Conservation (phyloP, 768 basidiomycete genomes). For the Amyloporia xantha region DNA sequence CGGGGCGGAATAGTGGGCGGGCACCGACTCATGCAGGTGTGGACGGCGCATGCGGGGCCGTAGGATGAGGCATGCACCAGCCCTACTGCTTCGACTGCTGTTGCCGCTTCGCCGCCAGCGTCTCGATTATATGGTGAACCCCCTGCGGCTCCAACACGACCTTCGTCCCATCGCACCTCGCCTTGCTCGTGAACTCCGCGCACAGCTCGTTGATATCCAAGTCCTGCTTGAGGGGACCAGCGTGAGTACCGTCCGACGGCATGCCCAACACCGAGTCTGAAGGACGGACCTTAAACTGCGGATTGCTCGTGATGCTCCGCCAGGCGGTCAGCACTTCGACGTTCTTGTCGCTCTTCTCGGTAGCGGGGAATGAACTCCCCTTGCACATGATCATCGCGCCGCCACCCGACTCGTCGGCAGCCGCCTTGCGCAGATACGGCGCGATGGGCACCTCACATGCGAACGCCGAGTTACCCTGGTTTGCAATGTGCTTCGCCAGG, state of each 20-base stretch:
- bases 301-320: constrained; percentile 68
- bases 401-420: constrained; percentile 31
- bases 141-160: constrained; percentile 60
- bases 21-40: neutral
- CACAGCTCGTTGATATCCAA: constrained; percentile 76
- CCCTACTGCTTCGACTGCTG: constrained; percentile 14
- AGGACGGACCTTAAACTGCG: constrained; percentile 62
- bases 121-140: constrained; percentile 38
- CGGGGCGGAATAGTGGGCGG: no score
- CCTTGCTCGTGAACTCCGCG: constrained; percentile 73
- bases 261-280: neutral
- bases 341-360: constrained; percentile 63
- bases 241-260: constrained; percentile 2
- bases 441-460: constrained; percentile 23
- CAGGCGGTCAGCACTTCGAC: constrained; percentile 76
- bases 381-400: constrained; percentile 56
- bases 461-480: constrained; percentile 59
- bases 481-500: constrained; percentile 41
- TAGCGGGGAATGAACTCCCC: constrained; percentile 63
- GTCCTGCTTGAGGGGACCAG: constrained; percentile 37
- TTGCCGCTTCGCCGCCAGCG: constrained; percentile 27
- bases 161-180: constrained; percentile 78
- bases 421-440: constrained; percentile 30
- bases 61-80: neutral
- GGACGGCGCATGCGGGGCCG: neutral